A percentile compares a stretch with the other conserved stretches of the same genome.
Conservation (phyloP, 805 yeast genomes). For the Alloascoidea africana region DNA sequence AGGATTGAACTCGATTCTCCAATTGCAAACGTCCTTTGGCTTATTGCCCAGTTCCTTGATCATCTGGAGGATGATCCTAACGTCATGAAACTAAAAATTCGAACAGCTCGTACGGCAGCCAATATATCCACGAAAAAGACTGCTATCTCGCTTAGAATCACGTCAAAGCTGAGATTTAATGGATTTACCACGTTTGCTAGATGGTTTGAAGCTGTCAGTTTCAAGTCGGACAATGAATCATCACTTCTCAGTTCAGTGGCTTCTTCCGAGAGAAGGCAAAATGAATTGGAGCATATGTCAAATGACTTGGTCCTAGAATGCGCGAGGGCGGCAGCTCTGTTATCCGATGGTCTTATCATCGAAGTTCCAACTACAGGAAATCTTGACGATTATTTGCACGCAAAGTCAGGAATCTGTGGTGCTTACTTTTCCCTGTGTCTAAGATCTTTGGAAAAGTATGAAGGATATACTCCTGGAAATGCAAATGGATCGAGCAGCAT, state of each 20-base stretch:
- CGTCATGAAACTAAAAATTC: constrained; percentile 8
- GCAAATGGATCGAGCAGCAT: constrained; percentile 3
- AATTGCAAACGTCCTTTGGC: constrained; percentile 4
- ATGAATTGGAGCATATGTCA: constrained; percentile 8
- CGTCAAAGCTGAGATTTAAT: constrained; percentile 10
- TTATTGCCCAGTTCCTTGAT: no score
- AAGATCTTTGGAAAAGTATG: constrained; percentile 26
- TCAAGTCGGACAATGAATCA: constrained; percentile 2
- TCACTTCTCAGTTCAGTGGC: constrained; percentile 1
- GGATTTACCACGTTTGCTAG: constrained; percentile 9
- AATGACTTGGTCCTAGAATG: constrained; percentile 9
- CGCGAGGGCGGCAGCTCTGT: constrained; percentile 8
- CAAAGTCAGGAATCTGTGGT: constrained; percentile 27
- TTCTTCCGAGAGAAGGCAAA: background rate
- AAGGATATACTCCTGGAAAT: constrained; percentile 8
- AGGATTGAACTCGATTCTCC: no score
- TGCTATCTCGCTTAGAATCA: constrained; percentile 11
- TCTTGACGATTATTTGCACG: constrained; percentile 16
- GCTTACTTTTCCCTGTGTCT: constrained; percentile 31
- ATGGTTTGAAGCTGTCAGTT: constrained; percentile 12
- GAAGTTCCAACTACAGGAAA: constrained; percentile 15
- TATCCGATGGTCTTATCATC: constrained; percentile 9
- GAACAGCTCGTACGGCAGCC: constrained; percentile 13
- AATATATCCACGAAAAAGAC: constrained; percentile 11
- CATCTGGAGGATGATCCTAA: no score